Base-by-base conservation (phyloP, 1,284 basidiomycete species). In the Marasmius tenuissimus region DNA sequence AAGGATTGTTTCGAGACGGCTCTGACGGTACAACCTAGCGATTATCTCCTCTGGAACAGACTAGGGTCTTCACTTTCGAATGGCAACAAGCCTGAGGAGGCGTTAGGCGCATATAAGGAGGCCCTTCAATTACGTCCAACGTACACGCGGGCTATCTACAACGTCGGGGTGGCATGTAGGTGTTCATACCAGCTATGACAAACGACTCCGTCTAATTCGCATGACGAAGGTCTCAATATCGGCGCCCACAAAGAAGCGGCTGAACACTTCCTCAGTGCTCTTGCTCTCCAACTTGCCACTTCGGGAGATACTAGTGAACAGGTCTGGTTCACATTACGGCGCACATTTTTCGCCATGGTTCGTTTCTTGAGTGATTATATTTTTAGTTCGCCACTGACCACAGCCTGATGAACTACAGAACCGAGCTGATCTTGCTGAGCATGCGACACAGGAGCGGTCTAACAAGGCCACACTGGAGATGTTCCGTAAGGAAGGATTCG, bases 91-190 rank as follows among this genome's bases (percentile, higher is more conserved):
- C 93, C 97, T 0, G 97, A 99, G 75, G 94, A 97, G 73, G 97
- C 97, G 2, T 85, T 99, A 38, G 93, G 94, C 47, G 96, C 96
- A 12, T 99, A 99, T 74, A 85, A 93, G 65, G 89, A 96, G 72
- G 97, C 97, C 0, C 80, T 99, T n/a, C 90, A 91, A 70, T 79
- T 98, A 54, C 88, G 96, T 47, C 97, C 97, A 14, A 96, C 95
- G 2, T 99, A 98, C 73, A 98, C 97, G 0, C 87, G 97, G 11
- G 97, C 97, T 6, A 96, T 98, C 40, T 98, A 97, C 74, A 99
- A 99, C 71, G 92, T 99, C 39, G 96, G 95, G 40, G 96, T 98
- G 27, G 95, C 96, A 20, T 98, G 96, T 93, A 70, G 69, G 85
- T 81, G 33, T 49, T 42, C 38, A 18, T 60, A 57, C 20, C 35